Percentiles rank a stretch among this genome's conserved stretches.
These are phyloP conservation scores for Colletotrichum lentis DNA, from an alignment of 2,329 filamentous ascomycete genomes.

Conservation along the genomic window DNA sequence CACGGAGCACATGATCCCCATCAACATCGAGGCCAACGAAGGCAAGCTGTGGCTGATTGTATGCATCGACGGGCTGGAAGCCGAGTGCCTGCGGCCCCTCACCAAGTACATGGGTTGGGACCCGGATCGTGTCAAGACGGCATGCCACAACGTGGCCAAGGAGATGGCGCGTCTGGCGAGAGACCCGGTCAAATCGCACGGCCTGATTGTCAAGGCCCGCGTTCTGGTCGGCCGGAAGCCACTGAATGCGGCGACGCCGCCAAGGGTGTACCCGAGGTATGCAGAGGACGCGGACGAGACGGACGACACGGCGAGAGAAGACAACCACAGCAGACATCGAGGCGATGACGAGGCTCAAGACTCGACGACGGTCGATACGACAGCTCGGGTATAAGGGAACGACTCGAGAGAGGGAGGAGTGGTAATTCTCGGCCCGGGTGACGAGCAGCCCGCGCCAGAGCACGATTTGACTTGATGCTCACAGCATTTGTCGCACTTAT, in stretches of 20 bases:
- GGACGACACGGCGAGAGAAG: conserved; percentile 35
- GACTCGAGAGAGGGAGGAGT: neutral
- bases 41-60: conserved; percentile 64
- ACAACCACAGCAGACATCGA: conserved; percentile 15
- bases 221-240: conserved; percentile 63
- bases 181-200: conserved; percentile 53
- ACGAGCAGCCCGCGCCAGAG: conserved; percentile 28
- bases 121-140: conserved; percentile 55
- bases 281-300: conserved; percentile 35
- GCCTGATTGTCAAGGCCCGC: conserved; percentile 57
- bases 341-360: conserved; percentile 6
- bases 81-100: conserved; percentile 58
- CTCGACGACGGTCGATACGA: neutral
- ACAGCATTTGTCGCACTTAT: conserved; percentile 24
- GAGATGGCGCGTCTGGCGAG: conserved; percentile 60
- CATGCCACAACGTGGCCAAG: conserved; percentile 57
- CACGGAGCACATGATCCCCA: conserved; percentile 58
- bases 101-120: conserved; percentile 64
- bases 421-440: conserved; percentile 24
- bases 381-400: neutral
- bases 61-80: conserved; percentile 60
- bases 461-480: conserved; percentile 27
- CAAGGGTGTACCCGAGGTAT: conserved; percentile 12
- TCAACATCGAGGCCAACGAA: conserved; percentile 55
- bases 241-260: neutral